Base-by-base conservation (phyloP, 106 monocot species). In the Agapanthus africanus region DNA sequence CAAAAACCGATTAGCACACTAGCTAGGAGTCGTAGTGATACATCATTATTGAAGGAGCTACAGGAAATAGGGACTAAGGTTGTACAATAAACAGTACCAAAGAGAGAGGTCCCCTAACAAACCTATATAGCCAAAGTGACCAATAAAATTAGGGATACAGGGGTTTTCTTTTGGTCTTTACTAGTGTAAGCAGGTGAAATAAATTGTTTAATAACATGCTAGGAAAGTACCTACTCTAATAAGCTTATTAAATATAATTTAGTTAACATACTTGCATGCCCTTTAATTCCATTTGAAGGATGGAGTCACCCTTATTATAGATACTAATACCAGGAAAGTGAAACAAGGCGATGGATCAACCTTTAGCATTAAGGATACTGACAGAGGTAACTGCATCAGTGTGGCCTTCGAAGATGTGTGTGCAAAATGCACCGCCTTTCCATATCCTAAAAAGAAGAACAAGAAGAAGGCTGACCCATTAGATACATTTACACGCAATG, bases 331-430 rank as follows among this genome's bases (percentile, higher is more conserved):
- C 35, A 61, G 35, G 36, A 21, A 33, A 61, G 61, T 35, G n/a
- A 36, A 61, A 33, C 36, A 61, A 61, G 7, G 33, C n/a, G 42
- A 40, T 39, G 28, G 42, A 66, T 41, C 42, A 40, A 91, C 91
- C 91, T 91, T 80, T 84, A 33, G 21, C 14, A 60, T 82, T 86
- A 27, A 97, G 80, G 65, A 91, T 57, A 22, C 74, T 64, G 22
- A 84, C 88, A 71, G 91, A 86, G 72, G 88, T 91, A 49, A 91
- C 75, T 42, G 80, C 86, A 78, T 71, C 78, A 74, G 16, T 77
- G 47, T 97, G 95, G 28, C 95, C 95, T 72, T 82, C 86, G 54
- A 97, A 81, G 61, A 87, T 65, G 38, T 91, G 95, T 42, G 91
- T 82, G 69, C 90, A 90, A 62, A 67, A 50, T 67, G 78, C 22